Conservation (phyloP, 805 yeast genomes). For the Clavispora phyllophila region DNA sequence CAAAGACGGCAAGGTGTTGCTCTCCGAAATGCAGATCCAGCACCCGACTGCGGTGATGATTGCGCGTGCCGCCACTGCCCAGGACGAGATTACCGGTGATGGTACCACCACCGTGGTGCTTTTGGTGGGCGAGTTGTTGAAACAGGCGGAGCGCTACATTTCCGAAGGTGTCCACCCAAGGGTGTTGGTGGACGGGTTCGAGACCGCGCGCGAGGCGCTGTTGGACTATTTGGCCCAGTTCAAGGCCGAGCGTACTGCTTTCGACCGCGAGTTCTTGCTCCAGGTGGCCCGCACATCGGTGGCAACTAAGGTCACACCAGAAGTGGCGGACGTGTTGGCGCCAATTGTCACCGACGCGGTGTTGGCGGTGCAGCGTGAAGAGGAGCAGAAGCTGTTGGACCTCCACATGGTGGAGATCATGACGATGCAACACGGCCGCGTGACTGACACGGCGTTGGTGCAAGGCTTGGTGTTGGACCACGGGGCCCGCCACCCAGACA, state of each 20-base stretch:
- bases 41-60: constrained; percentile 48
- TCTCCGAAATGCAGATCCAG: constrained; percentile 92
- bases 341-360: constrained; percentile 98
- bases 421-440: constrained; percentile 93
- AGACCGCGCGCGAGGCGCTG: constrained; percentile 74
- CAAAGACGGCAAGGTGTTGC: constrained; percentile 91
- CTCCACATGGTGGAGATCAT: constrained; percentile 97
- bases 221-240: constrained; percentile 65
- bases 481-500: constrained; percentile 98
- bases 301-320: constrained; percentile 77
- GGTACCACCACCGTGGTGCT: constrained; percentile 96
- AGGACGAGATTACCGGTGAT: constrained; percentile 98
- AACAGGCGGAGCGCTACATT: constrained; percentile 89
- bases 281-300: constrained; percentile 91
- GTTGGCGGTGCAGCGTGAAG: constrained; percentile 55
- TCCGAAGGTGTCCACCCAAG: constrained; percentile 96
- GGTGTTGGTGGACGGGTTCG: constrained; percentile 92
- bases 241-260: constrained; percentile 46
- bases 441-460: constrained; percentile 76
- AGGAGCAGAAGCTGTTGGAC: constrained; percentile 55
- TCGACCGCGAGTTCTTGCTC: constrained; percentile 81
- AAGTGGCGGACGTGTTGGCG: constrained; percentile 72
- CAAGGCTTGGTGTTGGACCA: constrained; percentile 93
- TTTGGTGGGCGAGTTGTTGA: constrained; percentile 88
- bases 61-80: constrained; percentile 97